Percentiles rank a stretch among this genome's conserved stretches.
phyloP scores from a whole-genome alignment of 2,329 filamentous ascomycete genomes.

The Cytospora leucostoma region DNA sequence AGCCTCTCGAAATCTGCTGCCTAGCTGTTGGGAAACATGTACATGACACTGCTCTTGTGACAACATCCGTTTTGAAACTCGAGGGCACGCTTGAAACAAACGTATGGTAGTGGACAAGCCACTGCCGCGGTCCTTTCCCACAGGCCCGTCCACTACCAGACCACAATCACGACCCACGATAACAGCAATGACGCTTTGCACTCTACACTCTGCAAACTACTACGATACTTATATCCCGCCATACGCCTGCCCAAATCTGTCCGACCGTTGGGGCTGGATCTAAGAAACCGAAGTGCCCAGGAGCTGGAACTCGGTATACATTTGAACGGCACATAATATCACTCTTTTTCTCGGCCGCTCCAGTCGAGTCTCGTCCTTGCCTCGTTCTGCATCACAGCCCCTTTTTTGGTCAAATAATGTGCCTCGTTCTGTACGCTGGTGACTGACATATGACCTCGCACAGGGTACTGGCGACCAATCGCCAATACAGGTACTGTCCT shows the following conservation, averaged over 20 bases:
- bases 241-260: constrained; percentile 9
- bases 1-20: constrained; percentile 21
- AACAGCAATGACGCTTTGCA: constrained; percentile 11
- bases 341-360: constrained; percentile 8
- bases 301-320: constrained; percentile 15
- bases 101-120: constrained; percentile 11
- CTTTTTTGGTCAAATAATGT: constrained; percentile 17
- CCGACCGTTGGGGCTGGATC: constrained; percentile 13
- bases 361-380: constrained; percentile 17
- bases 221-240: constrained; percentile 15
- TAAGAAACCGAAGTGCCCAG: neutral
- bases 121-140: constrained; percentile 17
- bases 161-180: constrained; percentile 15
- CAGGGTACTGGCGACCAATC: constrained; percentile 35
- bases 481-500: constrained; percentile 29
- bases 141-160: constrained; percentile 18
- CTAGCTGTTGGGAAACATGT: constrained; percentile 22
- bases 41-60: constrained; percentile 19
- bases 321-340: constrained; percentile 20
- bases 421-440: constrained; percentile 23
- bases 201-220: constrained; percentile 7
- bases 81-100: constrained; percentile 21
- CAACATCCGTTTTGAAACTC: constrained; percentile 24
- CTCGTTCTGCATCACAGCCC: constrained; percentile 24
- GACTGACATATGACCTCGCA: constrained; percentile 36